phyloP scores from a whole-genome alignment of 805 yeast genomes.

The Ogataea angusta region DNA sequence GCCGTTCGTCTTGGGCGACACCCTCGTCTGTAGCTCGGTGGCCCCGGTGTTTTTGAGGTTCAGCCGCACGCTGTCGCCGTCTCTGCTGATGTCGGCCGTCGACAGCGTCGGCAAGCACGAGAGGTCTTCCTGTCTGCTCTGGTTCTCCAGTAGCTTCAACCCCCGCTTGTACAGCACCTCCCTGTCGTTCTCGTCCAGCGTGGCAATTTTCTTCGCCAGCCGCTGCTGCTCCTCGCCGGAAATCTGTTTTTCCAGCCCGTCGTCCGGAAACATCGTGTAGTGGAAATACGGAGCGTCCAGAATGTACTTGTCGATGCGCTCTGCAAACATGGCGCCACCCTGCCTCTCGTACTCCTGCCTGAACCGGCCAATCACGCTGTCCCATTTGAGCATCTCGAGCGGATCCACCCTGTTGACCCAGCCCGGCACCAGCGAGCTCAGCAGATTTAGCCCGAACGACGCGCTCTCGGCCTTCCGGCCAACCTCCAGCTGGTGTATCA shows the following conservation, averaged over 20 bases:
- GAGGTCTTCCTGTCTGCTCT: conserved; percentile 66
- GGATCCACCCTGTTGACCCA: conserved; percentile 87
- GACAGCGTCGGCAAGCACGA: conserved; percentile 77
- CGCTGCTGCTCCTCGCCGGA: conserved; percentile 55
- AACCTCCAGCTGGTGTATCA: conserved; percentile 84
- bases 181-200: conserved; percentile 53
- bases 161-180: conserved; percentile 60
- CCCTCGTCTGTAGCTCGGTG: conserved; percentile 27
- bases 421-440: conserved; percentile 73
- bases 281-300: conserved; percentile 56
- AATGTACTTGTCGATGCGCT: conserved; percentile 52
- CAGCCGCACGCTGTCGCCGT: conserved; percentile 40
- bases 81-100: conserved; percentile 66
- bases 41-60: conserved; percentile 27
- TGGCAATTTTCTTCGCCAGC: conserved; percentile 40
- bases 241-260: conserved; percentile 47
- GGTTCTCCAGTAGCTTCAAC: conserved; percentile 54
- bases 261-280: conserved; percentile 74
- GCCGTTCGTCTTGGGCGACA: conserved; percentile 61
- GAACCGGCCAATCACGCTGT: conserved; percentile 55
- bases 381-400: conserved; percentile 62
- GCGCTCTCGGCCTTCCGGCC: conserved; percentile 83
- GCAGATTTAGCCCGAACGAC: conserved; percentile 78
- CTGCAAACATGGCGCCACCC: conserved; percentile 58
- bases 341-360: conserved; percentile 51